Evolutionary conservation across 129 eudicot genomes (phyloP), one percentile per base, ranked within the genome.

Genomic region (Chrysanthemum makinoi): DNA sequence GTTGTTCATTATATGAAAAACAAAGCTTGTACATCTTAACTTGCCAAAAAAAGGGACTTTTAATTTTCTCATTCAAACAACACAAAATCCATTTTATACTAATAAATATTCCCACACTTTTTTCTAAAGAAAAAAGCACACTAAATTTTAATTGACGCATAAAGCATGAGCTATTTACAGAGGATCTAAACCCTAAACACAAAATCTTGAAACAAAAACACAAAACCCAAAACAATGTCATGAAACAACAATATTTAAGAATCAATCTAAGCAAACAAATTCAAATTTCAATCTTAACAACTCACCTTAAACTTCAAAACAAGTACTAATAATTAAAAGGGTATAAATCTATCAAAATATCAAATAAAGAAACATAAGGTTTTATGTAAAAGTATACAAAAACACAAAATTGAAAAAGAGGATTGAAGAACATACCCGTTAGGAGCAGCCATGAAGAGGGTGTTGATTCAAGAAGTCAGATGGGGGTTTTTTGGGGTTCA

Each of bases 361-460:
- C 56, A 14, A 65, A 65, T n/a, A 66, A 66, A 30, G 35, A 48
- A 66, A 66, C 2, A 69, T 62, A 64, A 60, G 75, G 18, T 54
- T 54, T 54, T 1, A 1, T 15, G 7, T 14, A 14, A 14, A 54
- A 54, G 1, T 19, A n/a, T 17, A 60, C 13, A 11, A 60, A 26
- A 26, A 60, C 16, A 26, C 6, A 60, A 3, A 60, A 7, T 2
- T 18, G 18, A 18, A 18, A 56, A 56, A 56, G 30, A 14, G 26
- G 13, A 18, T 7, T 11, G 62, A 18, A 56, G 30, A 56, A 56
- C 13, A 56, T 56, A 56, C 62, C 62, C 62, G 28, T 56, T 56
- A 26, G 62, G 62, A 56, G 62, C 62, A 56, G 62, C 62, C 62
- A 56, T 56, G 62, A 56, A 56, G 28, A 56, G 26, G 30, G 35